Evolutionary conservation across 768 basidiomycete genomes (phyloP), one percentile per base, ranked within the genome.

Genomic region (Sporobolomyces phaffii): DNA sequence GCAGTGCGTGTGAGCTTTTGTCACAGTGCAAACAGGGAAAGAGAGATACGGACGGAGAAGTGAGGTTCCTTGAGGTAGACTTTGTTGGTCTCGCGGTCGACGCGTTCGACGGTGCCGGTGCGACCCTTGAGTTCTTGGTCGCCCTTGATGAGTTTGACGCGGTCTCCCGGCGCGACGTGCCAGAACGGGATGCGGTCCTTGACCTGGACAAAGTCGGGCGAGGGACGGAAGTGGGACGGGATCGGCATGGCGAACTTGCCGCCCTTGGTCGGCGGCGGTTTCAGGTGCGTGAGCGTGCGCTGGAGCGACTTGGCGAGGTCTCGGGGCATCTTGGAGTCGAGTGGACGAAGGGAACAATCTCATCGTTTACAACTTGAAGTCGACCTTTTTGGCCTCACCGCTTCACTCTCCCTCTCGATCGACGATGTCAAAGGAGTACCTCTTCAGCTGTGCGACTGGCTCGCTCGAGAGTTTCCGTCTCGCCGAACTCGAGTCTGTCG

Each of bases 161-260:
- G 57, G 57, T 74, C 73, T n/a, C 62, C 65, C 2, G 70, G 62
- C 0, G 65, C 64, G 61, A 74, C 47, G 60, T 74, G 64, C 73
- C 73, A 74, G 62, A 65, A 71, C 10, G 73, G 70, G 38, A 74
- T 64, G 44, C 73, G 73, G 56, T 74, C 73, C 62, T 74, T 72
- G 60, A 69, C 60, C 41, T 69, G 67, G 24, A 74, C 73, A 54
- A 69, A 74, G 22, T 29, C 38, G 17, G 70, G 65, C 41, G 34
- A 40, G 2, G 60, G 52, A 7, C 67, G 60, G 61, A 73, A 70
- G 63, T 70, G 61, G 22, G 67, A 60, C 6, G 73, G 73, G 61
- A 73, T 65, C 34, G 61, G 48, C 60, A 57, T 45, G n/a, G 51
- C 63, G 53, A 59, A 57, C 62, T 73, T 73, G 52, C 67, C 65